A percentile compares a stretch with the other conserved stretches of the same genome.
phyloP scores from a whole-genome alignment of 495 filamentous ascomycete genomes.

The Daldinia decipiens region DNA sequence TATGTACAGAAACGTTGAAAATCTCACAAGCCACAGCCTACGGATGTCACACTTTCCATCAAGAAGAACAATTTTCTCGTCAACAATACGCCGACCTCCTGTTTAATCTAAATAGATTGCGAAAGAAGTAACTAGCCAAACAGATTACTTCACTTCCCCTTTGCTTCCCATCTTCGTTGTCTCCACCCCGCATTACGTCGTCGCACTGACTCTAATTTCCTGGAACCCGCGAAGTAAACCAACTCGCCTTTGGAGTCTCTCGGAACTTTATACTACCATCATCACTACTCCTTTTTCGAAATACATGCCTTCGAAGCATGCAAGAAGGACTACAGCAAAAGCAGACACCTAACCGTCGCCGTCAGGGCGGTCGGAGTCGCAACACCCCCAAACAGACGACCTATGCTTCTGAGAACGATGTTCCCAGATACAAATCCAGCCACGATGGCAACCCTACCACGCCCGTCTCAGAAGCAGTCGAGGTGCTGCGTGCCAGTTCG shows the following conservation, averaged over 20 bases:
- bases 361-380: conserved; percentile 49
- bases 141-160: conserved; percentile 6
- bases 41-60: conserved; percentile 15
- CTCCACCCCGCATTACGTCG: conserved; percentile 35
- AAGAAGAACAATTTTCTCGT: conserved; percentile 9
- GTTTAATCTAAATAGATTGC: conserved; percentile 5
- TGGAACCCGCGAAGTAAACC: conserved; percentile 1
- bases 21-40: conserved; percentile 1
- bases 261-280: conserved; percentile 25
- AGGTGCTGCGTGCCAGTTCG: conserved; percentile 40
- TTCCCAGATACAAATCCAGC: conserved; percentile 42
- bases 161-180: conserved; percentile 23
- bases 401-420: conserved; percentile 62
- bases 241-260: neutral
- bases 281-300: conserved; percentile 12
- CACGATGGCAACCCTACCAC: conserved; percentile 49
- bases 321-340: conserved; percentile 46
- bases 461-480: conserved; percentile 29
- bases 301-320: conserved; percentile 47
- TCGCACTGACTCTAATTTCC: conserved; percentile 32
- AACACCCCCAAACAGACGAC: conserved; percentile 52
- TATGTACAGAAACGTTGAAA: conserved; percentile 25
- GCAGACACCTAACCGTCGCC: conserved; percentile 55
- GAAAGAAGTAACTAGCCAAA: neutral
- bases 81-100: conserved; percentile 29